These are phyloP conservation scores for Pilaira anomala DNA, from an alignment of 192 early-diverging fungal genomes.

Conservation along the genomic window DNA sequence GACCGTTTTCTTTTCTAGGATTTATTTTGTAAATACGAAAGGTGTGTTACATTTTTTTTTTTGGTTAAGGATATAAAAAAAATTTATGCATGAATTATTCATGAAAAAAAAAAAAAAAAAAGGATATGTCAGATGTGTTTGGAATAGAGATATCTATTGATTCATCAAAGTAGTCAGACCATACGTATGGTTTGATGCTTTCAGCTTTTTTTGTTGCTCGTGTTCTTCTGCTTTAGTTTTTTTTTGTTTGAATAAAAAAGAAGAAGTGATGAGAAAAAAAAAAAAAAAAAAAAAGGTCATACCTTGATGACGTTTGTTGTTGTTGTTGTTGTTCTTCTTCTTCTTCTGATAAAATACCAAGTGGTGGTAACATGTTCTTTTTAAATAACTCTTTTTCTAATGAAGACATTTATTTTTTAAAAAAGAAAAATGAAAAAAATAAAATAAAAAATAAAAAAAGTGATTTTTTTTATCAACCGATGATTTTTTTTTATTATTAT, in stretches of 20 bases:
- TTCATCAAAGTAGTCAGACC: constrained; percentile 57
- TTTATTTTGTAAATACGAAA: constrained; percentile 45
- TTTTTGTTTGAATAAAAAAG: too few species aligned
- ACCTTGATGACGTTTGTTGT: neutral
- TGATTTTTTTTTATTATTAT: neutral
- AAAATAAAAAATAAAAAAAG: constrained; percentile 1
- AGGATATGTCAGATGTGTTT: constrained; percentile 34
- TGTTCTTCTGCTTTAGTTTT: neutral
- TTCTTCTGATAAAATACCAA: constrained; percentile 14
- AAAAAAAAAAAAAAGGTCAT: too few species aligned
- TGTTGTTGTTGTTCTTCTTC: too few species aligned
- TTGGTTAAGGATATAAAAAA: neutral
- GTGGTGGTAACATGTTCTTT: constrained; percentile 4
- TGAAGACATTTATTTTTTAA: constrained; percentile 19
- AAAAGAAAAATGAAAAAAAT: constrained; percentile 2
- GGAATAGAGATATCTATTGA: constrained; percentile 30
- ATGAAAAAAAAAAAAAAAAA: constrained; percentile 18
- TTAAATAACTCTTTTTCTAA: constrained; percentile 32
- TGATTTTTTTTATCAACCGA: neutral
- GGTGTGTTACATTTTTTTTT: constrained; percentile 29
- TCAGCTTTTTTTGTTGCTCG: neutral
- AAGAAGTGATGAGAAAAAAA: too few species aligned
- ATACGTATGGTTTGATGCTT: constrained; percentile 36
- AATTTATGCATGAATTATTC: neutral
- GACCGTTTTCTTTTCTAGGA: constrained; percentile 39